A percentile compares a stretch with the other conserved stretches of the same genome.
phyloP scores from a whole-genome alignment of 2,329 filamentous ascomycete genomes.

The Penicillium olsonii region DNA sequence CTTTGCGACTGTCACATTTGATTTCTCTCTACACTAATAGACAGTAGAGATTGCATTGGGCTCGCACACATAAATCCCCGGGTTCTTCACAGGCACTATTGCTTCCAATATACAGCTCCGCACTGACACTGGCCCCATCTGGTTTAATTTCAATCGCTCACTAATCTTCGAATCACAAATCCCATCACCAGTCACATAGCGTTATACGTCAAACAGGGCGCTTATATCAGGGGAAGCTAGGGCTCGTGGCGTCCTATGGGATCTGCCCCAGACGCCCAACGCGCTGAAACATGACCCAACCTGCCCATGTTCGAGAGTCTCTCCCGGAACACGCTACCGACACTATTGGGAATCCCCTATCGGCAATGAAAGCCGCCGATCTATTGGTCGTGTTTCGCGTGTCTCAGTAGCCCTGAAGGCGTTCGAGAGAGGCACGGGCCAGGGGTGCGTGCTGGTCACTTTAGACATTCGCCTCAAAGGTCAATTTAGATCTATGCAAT shows the following conservation, averaged over 20 bases:
- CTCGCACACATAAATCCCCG: no score
- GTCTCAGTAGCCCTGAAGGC: neutral
- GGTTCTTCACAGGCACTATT: neutral
- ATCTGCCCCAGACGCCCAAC: no score
- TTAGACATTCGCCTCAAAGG: neutral
- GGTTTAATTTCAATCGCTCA: neutral
- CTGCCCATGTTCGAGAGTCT: no score
- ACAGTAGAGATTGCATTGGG: no score
- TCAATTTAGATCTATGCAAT: neutral
- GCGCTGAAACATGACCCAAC: neutral
- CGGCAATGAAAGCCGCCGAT: neutral
- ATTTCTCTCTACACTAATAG: neutral
- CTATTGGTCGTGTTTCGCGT: neutral
- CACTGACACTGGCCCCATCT: no score
- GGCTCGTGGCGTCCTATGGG: neutral
- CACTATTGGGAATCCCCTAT: no score
- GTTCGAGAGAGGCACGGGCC: slow-evolving; percentile 4
- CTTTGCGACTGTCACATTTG: neutral
- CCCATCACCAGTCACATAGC: slow-evolving; percentile 1
- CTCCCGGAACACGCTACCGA: no score
- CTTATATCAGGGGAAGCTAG: slow-evolving; percentile 17
- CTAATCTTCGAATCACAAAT: no score
- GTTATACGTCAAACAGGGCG: slow-evolving; percentile 20
- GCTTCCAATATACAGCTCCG: neutral
- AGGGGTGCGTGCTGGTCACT: slow-evolving; percentile 8